These are phyloP conservation scores for Myxozyma neotropica DNA, from an alignment of 805 yeast genomes.

Conservation along the genomic window DNA sequence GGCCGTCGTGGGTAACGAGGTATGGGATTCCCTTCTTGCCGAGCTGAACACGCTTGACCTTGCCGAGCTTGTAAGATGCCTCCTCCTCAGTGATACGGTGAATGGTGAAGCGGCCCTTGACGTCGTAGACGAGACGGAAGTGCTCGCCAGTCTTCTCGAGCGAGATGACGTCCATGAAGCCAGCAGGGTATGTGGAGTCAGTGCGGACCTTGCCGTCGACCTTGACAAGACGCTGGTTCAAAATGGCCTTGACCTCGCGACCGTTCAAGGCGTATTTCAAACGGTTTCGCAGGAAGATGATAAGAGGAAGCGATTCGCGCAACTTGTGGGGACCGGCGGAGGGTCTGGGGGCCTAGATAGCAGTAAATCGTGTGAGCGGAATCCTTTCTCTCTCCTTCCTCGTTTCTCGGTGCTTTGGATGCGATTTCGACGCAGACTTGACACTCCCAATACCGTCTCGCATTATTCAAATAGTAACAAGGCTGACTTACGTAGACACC, in stretches of 20 bases:
- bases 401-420: too few relatives aligned
- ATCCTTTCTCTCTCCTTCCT: background rate
- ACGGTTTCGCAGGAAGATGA: constrained; percentile 97
- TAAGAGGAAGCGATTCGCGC: constrained; percentile 96
- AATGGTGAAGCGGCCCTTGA: constrained; percentile 98
- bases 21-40: constrained; percentile 99
- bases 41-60: constrained; percentile 96
- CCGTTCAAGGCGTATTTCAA: constrained; percentile 98
- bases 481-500: constrained; percentile 66
- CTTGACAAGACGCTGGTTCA: constrained; percentile 97
- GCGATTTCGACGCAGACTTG: too few relatives aligned
- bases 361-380: background rate
- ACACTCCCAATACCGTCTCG: too few relatives aligned
- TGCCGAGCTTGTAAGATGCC: constrained; percentile 96
- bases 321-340: constrained; percentile 99
- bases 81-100: constrained; percentile 99
- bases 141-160: constrained; percentile 98
- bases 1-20: constrained; percentile 99
- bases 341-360: constrained; percentile 86
- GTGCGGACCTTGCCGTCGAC: constrained; percentile 99
- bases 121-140: constrained; percentile 98
- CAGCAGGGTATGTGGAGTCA: constrained; percentile 98
- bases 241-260: constrained; percentile 96
- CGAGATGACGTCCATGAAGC: constrained; percentile 98
- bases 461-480: background rate